These are phyloP conservation scores for Epichloe sibirici DNA, from an alignment of 2,329 filamentous ascomycete species.

Conservation along the genomic window DNA sequence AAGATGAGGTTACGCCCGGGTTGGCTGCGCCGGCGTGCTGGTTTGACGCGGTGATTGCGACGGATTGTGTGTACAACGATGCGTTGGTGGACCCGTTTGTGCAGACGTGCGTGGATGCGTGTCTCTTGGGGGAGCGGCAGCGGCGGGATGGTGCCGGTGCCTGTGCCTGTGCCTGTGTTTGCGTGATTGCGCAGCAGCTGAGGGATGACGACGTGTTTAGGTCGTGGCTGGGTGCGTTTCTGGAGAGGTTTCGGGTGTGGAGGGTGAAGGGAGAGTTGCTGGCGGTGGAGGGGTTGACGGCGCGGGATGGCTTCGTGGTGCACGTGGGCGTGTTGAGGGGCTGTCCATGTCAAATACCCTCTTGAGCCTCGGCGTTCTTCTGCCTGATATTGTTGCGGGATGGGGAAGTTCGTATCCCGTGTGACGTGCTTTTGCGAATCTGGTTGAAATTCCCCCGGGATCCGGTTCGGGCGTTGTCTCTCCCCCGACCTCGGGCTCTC, in stretches of 20 bases:
- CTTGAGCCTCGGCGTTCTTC: no score
- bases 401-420: no score
- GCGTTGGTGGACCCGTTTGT: constrained; percentile 70
- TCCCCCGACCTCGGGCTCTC: no score
- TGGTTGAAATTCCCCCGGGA: no score
- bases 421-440: no score
- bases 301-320: constrained; percentile 65
- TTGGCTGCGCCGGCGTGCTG: constrained; percentile 27
- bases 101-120: constrained; percentile 67
- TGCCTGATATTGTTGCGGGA: no score
- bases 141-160: constrained; percentile 4
- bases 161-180: constrained; percentile 42
- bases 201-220: constrained; percentile 78
- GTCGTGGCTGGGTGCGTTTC: constrained; percentile 61
- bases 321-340: constrained; percentile 58
- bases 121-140: constrained; percentile 37
- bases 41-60: constrained; percentile 69
- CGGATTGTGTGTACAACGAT: constrained; percentile 94
- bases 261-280: constrained; percentile 53
- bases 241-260: constrained; percentile 59
- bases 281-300: constrained; percentile 41
- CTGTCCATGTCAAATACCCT: no score
- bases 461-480: no score
- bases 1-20: constrained; percentile 35
- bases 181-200: constrained; percentile 80